Evolutionary conservation across 176 grass and related monocot species (phyloP).

Genomic region (Cenchrus americanus): DNA sequence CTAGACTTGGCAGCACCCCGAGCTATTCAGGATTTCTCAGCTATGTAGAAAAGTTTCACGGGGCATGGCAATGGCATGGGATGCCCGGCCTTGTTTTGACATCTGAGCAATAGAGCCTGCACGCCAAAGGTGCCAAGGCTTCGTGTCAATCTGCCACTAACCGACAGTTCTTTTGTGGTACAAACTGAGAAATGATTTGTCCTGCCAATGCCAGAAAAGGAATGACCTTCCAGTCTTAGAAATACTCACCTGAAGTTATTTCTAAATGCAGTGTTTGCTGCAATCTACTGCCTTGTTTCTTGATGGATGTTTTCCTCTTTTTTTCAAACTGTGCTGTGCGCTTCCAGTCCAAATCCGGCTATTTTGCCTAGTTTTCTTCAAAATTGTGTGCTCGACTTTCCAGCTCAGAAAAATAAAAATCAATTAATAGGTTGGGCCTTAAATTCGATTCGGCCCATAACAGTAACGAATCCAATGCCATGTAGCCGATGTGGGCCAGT

Average conservation of each 20-base stretch:
- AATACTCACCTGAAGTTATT: neutral
- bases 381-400: too few species aligned
- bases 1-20: neutral
- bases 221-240: neutral
- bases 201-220: neutral
- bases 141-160: neutral
- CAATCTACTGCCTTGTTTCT: neutral
- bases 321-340: neutral
- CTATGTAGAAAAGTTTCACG: neutral
- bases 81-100: neutral
- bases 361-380: neutral
- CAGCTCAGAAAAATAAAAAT: too few species aligned
- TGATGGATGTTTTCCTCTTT: neutral
- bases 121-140: neutral
- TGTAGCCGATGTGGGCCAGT: too few species aligned
- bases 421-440: too few species aligned
- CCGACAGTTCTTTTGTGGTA: neutral
- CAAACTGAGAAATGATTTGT: neutral
- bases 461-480: too few species aligned
- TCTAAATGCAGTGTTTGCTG: constrained; percentile 6
- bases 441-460: too few species aligned
- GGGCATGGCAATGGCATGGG: neutral
- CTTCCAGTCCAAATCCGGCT: neutral
- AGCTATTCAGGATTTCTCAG: neutral
- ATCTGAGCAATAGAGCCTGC: neutral